Percentiles rank a stretch among this genome's conserved stretches.
These are phyloP conservation scores for Zymoseptoria pseudotritici DNA, from an alignment of 2,329 filamentous ascomycete species.

Conservation along the genomic window DNA sequence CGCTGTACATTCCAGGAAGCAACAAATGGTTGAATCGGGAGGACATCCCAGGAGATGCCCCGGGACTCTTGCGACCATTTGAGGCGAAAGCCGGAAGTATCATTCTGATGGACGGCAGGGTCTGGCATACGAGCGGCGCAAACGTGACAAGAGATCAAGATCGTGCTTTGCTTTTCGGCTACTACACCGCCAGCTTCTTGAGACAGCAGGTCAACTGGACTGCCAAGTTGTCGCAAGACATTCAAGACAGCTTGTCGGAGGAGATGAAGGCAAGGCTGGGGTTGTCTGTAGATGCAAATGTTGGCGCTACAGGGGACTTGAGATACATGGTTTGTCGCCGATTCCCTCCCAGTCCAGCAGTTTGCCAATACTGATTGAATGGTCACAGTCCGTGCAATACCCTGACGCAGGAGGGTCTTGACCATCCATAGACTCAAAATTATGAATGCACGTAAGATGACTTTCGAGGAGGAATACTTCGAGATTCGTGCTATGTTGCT, in stretches of 20 bases:
- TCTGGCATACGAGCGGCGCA: slow-evolving; percentile 9
- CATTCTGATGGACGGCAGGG: slow-evolving; percentile 10
- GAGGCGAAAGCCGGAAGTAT: slow-evolving; percentile 9
- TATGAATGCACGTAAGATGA: no score
- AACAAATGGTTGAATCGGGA: slow-evolving; percentile 4
- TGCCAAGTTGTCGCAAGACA: slow-evolving; percentile 4
- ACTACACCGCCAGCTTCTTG: slow-evolving; percentile 6
- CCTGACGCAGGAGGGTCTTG: not conserved
- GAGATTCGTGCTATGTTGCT: no score
- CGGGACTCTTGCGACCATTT: slow-evolving; percentile 4
- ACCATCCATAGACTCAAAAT: not conserved
- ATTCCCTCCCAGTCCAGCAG: not conserved
- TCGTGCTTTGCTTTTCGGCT: slow-evolving; percentile 8
- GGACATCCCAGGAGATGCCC: slow-evolving; percentile 5
- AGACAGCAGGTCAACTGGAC: slow-evolving; percentile 11
- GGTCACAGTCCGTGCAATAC: not conserved
- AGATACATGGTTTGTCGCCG: not conserved
- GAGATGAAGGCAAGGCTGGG: slow-evolving; percentile 3
- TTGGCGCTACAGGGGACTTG: not conserved
- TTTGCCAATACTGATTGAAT: not conserved
- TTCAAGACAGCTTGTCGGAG: slow-evolving; percentile 4
- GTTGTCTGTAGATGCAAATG: not conserved
- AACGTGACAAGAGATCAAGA: slow-evolving; percentile 7
- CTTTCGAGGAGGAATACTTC: no score
- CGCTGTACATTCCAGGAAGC: slow-evolving; percentile 6